phyloP scores from a whole-genome alignment of 1,284 basidiomycete genomes.

The Pseudozyma flocculosa region DNA sequence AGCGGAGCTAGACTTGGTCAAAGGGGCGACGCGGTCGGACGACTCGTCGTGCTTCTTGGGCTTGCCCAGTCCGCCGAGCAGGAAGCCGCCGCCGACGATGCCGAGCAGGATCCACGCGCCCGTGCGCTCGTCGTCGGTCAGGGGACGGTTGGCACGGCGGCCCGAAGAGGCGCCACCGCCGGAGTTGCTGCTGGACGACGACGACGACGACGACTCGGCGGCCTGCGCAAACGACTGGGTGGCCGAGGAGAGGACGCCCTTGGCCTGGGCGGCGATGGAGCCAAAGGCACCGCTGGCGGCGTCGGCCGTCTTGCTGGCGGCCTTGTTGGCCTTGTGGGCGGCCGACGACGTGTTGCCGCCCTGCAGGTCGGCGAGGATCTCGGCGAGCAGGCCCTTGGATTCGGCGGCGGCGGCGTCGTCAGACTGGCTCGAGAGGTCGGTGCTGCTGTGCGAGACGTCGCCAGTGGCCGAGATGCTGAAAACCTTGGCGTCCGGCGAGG shows the following conservation, averaged over 20 bases:
- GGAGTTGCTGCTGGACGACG: background rate
- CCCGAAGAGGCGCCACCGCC: slow-evolving; percentile 4
- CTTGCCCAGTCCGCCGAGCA: slow-evolving; percentile 62
- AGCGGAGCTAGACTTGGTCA: no score
- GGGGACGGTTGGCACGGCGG: slow-evolving; percentile 57
- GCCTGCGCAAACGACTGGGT: background rate
- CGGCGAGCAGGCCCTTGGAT: slow-evolving; percentile 21
- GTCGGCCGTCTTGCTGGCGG: slow-evolving; percentile 18
- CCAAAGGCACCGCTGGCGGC: slow-evolving; percentile 21
- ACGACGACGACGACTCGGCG: slow-evolving; percentile 10
- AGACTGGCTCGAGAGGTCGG: background rate
- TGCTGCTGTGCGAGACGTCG: slow-evolving; percentile 18
- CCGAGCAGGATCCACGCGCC: slow-evolving; percentile 66
- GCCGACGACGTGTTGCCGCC: slow-evolving; percentile 6
- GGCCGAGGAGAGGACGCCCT: slow-evolving; percentile 24
- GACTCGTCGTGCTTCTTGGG: slow-evolving; percentile 10
- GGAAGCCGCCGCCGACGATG: slow-evolving; percentile 64
- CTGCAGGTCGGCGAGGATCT: slow-evolving; percentile 26
- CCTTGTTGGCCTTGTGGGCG: slow-evolving; percentile 9
- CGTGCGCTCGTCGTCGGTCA: slow-evolving; percentile 64
- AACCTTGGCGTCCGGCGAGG: slow-evolving; percentile 24
- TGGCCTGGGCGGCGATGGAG: slow-evolving; percentile 27
- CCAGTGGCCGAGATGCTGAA: slow-evolving; percentile 37
- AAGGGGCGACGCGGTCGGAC: no score
- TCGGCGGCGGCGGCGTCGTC: slow-evolving; percentile 6